A percentile compares a stretch with the other conserved stretches of the same genome.
phyloP scores from a whole-genome alignment of 179 eudicot genomes.

The Camellia oleifera region DNA sequence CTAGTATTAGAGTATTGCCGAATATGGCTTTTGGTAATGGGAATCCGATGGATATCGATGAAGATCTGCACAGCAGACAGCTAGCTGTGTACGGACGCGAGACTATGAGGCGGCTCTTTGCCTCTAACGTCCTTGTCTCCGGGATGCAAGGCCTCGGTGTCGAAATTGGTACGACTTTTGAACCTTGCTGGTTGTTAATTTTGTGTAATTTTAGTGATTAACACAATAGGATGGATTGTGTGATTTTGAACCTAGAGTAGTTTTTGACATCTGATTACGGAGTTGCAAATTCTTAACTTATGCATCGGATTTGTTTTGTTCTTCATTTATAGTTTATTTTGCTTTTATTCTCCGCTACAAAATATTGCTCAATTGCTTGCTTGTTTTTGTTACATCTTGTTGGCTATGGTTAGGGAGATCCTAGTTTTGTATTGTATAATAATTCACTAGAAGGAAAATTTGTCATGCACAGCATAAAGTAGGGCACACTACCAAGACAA shows the following conservation, averaged over 20 bases:
- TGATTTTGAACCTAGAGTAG: background rate
- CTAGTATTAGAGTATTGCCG: slow-evolving; percentile 11
- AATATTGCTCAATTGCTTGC: background rate
- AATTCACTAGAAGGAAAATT: no score
- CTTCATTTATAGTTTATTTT: background rate
- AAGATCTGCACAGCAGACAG: slow-evolving; percentile 94
- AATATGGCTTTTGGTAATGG: slow-evolving; percentile 49
- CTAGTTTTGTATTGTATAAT: background rate
- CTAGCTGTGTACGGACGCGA: slow-evolving; percentile 94
- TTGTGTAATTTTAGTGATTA: background rate
- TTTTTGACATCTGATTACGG: background rate
- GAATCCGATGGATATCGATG: slow-evolving; percentile 63
- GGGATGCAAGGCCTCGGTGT: slow-evolving; percentile 94
- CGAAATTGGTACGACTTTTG: slow-evolving; percentile 54
- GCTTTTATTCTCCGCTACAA: background rate
- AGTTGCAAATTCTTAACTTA: background rate
- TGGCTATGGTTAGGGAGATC: background rate
- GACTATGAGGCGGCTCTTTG: slow-evolving; percentile 81
- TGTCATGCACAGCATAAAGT: no score
- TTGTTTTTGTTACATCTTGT: background rate
- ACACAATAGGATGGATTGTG: background rate
- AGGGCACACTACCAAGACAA: no score
- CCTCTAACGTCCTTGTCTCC: slow-evolving; percentile 73
- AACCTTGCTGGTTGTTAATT: background rate
- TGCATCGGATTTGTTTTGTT: background rate